Evolutionary conservation across 768 basidiomycete genomes (phyloP).

Genomic region (Suillus clintonianus): DNA sequence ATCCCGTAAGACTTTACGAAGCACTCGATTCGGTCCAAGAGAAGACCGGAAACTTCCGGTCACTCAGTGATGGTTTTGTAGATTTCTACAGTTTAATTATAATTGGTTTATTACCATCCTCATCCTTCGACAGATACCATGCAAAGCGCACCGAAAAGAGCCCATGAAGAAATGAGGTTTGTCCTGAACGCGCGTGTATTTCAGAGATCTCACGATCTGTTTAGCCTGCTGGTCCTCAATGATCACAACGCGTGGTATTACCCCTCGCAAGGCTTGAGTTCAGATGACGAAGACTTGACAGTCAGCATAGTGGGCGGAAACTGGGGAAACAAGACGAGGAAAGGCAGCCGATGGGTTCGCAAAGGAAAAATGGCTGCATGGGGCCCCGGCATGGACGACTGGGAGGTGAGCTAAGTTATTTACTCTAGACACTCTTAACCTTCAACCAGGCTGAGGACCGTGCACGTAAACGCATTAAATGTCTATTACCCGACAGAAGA

Average conservation of each 20-base stretch:
- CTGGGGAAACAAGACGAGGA: constrained; percentile 79
- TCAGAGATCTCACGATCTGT: constrained; percentile 10
- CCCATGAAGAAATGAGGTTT: constrained; percentile 35
- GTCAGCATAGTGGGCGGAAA: constrained; percentile 62
- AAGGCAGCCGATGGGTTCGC: constrained; percentile 81
- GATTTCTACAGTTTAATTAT: neutral
- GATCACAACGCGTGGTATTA: constrained; percentile 85
- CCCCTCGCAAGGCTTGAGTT: constrained; percentile 73
- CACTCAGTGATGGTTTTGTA: neutral
- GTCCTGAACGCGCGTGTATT: constrained; percentile 5
- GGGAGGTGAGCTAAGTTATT: constrained; percentile 58
- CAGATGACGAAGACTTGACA: constrained; percentile 59
- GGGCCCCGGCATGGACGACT: constrained; percentile 84
- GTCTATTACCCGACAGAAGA: constrained; percentile 62
- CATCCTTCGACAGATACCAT: constrained; percentile 11
- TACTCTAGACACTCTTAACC: constrained; percentile 13
- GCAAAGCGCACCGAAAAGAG: constrained; percentile 22
- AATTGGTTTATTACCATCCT: neutral
- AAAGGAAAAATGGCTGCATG: constrained; percentile 81
- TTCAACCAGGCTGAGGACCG: constrained; percentile 70
- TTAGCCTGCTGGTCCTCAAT: constrained; percentile 52
- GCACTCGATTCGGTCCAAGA: neutral
- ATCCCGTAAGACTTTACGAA: neutral
- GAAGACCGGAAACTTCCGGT: neutral
- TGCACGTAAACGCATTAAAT: constrained; percentile 76